Conservation (phyloP, 2,329 filamentous ascomycete species). For the Nigrograna mackinnonii region DNA sequence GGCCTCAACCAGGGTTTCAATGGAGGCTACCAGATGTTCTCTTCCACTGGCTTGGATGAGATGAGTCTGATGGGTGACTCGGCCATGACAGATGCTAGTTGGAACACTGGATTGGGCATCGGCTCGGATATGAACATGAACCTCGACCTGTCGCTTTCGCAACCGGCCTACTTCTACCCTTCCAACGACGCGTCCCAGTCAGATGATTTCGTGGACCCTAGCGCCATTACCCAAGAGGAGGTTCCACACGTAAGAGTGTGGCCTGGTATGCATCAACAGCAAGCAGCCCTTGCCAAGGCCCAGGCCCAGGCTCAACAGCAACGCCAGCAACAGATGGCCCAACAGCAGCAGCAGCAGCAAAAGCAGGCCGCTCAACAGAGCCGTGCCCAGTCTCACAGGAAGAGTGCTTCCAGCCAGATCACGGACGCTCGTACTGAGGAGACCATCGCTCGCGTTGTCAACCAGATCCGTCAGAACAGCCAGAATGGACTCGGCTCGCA, state of each 20-base stretch:
- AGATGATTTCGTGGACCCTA: constrained; percentile 72
- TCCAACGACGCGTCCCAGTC: constrained; percentile 43
- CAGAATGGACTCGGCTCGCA: constrained; percentile 55
- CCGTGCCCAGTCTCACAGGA: constrained; percentile 27
- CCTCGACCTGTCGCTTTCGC: constrained; percentile 57
- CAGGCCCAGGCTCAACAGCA: constrained; percentile 36
- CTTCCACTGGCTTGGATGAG: constrained; percentile 71
- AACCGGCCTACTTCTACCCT: constrained; percentile 67
- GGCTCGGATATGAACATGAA: constrained; percentile 71
- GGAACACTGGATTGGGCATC: constrained; percentile 56
- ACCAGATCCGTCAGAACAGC: constrained; percentile 84
- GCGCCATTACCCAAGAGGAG: constrained; percentile 70
- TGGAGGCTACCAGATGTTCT: constrained; percentile 49
- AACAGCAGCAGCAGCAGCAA: constrained; percentile 41
- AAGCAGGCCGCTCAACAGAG: constrained; percentile 27
- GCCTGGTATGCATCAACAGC: constrained; percentile 91
- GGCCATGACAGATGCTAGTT: constrained; percentile 58
- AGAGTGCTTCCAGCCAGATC: constrained; percentile 42
- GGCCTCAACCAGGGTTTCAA: constrained; percentile 67
- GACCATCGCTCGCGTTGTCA: constrained; percentile 89
- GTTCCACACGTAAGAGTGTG: constrained; percentile 72
- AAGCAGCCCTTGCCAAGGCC: constrained; percentile 62
- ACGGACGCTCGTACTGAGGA: constrained; percentile 67
- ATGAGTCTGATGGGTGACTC: constrained; percentile 57
- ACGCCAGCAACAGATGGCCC: constrained; percentile 39